phyloP scores from a whole-genome alignment of 805 yeast genomes.

The Metschnikowia proteae region DNA sequence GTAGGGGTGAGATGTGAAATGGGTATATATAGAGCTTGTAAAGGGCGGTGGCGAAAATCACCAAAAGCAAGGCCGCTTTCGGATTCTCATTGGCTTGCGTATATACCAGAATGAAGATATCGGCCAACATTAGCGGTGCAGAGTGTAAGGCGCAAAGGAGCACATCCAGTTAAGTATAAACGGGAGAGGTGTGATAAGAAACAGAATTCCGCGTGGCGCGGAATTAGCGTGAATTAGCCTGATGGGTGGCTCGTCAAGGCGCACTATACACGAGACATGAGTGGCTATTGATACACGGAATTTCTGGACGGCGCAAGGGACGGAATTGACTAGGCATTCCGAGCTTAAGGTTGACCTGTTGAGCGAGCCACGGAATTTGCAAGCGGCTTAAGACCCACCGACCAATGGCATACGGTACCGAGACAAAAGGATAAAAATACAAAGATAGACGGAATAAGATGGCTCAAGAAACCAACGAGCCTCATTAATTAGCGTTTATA shows the following conservation, averaged over 20 bases:
- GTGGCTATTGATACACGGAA: not conserved
- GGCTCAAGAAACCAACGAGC: too few species aligned
- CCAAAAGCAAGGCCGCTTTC: not conserved
- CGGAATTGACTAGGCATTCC: too few species aligned
- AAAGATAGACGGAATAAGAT: too few species aligned
- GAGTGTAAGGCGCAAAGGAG: not conserved
- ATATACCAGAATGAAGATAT: slow-evolving; percentile 1
- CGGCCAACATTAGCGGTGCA: slow-evolving; percentile 7
- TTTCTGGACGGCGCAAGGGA: not conserved
- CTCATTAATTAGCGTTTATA: not conserved
- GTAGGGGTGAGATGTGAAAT: slow-evolving; percentile 45
- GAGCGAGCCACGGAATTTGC: not conserved
- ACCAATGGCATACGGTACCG: too few species aligned
- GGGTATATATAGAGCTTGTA: slow-evolving; percentile 44
- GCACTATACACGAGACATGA: not conserved
- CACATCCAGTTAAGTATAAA: not conserved
- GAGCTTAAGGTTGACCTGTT: too few species aligned
- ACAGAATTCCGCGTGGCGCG: slow-evolving; percentile 4
- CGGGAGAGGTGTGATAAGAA: slow-evolving; percentile 2
- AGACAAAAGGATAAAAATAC: too few species aligned
- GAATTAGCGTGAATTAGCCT: not conserved
- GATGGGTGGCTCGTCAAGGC: not conserved
- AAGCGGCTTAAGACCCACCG: not conserved
- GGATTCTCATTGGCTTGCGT: not conserved
- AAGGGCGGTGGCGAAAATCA: slow-evolving; percentile 19